Base-by-base conservation (phyloP, 2,329 filamentous ascomycete genomes). In the Diatrype stigma region DNA sequence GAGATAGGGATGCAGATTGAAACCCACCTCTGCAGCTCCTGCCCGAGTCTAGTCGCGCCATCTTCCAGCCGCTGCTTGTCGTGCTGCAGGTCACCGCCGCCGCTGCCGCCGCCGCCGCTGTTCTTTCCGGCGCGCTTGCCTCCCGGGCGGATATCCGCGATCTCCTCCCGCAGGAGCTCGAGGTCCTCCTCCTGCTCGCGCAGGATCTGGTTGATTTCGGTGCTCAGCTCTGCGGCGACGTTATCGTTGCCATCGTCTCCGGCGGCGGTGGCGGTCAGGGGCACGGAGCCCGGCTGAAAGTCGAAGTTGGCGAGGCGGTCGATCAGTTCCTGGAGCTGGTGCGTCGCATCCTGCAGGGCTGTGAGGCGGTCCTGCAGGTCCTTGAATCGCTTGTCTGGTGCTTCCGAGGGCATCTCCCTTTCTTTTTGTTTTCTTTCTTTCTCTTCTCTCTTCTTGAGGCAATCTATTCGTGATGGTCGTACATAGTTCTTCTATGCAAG, bases 131-230 rank as follows among this genome's bases (percentile, higher is more conserved):
- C 74, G 81, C 17, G 76, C 78, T 45, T 74, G 70, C 51, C 66
- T 68, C 2, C 75, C 3, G 75, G 67, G 34, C 80, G 75, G 23
- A 91, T 70, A 60, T 90, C 90, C 54, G 87, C 81, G 26, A 90
- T 78, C 62, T 96, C 91, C 65, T 94, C 90, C 45, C 76, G 77
- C 32, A 96, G 66, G 17, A 94, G 70, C 67, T 96, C 92, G 57
- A 94, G 80, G 52, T 96, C 90, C 56, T 95, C 90, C 61, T 95
- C 86, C 46, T 88, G 82, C 51, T 89, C 85, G 60, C 89, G 86
- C 54, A 96, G 71, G 17, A 81, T 80, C 62, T 89, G 84, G 58
- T 87, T 85, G 56, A 96, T 96, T 67, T 96, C 91, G 21, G 82
- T 77, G 57, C 84, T 82, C 32, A 96, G 80, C 70, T 96, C 91